These are phyloP conservation scores for Coemansia sp. DNA, from an alignment of 192 early-diverging fungal species.

Conservation along the genomic window DNA sequence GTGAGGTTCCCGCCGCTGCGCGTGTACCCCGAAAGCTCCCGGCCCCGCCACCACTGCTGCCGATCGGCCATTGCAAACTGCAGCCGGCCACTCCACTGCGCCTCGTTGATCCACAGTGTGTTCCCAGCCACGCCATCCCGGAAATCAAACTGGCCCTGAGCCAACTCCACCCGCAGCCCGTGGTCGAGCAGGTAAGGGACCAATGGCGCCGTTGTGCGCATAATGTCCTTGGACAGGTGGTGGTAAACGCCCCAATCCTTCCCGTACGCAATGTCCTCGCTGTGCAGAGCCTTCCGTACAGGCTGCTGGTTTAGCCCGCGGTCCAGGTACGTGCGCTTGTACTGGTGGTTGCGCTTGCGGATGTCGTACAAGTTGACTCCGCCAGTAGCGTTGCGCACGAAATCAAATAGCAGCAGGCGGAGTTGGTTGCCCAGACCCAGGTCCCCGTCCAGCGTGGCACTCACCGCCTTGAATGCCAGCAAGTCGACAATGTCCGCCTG, in stretches of 20 bases:
- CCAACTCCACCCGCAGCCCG: conserved; percentile 54
- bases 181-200: conserved; percentile 54
- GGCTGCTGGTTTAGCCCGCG: conserved; percentile 51
- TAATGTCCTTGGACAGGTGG: conserved; percentile 55
- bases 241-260: conserved; percentile 53
- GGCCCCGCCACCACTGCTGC: conserved; percentile 39
- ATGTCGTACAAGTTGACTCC: conserved; percentile 75
- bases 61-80: conserved; percentile 51
- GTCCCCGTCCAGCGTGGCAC: conserved; percentile 32
- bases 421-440: conserved; percentile 48
- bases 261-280: conserved; percentile 40
- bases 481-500: conserved; percentile 40
- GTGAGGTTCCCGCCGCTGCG: conserved; percentile 52
- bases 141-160: conserved; percentile 80
- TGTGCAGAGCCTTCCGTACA: conserved; percentile 58
- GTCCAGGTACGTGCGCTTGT: conserved; percentile 60
- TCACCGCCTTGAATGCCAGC: conserved; percentile 41
- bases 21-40: conserved; percentile 56
- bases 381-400: conserved; percentile 61
- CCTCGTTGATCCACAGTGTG: conserved; percentile 61
- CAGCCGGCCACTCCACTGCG: conserved; percentile 46
- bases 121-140: conserved; percentile 67
- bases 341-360: conserved; percentile 55
- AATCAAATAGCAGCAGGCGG: conserved; percentile 57
- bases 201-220: conserved; percentile 55